Evolutionary conservation across 192 early-diverging fungal species (phyloP).

Genomic region (Coemansia sp.): DNA sequence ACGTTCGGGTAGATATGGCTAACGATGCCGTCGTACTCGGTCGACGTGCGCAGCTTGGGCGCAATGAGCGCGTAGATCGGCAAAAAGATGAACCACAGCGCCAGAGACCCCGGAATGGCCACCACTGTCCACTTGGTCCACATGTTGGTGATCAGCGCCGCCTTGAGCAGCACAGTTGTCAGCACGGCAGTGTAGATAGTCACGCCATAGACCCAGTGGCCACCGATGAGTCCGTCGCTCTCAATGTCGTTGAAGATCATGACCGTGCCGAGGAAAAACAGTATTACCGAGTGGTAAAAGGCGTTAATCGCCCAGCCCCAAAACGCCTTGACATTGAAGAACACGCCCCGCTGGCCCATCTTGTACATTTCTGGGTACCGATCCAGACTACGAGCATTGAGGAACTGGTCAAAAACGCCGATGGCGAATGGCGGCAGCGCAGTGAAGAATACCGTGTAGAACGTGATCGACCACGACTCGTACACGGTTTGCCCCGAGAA

Average conservation of each 20-base stretch:
- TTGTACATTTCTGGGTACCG: constrained; percentile 83
- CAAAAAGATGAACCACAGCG: constrained; percentile 85
- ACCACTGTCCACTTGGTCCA: constrained; percentile 95
- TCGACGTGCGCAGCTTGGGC: constrained; percentile 63
- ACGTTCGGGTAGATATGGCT: constrained; percentile 63
- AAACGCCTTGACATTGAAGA: constrained; percentile 71
- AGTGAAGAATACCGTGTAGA: constrained; percentile 86
- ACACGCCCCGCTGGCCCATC: constrained; percentile 62
- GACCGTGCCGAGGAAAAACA: constrained; percentile 54
- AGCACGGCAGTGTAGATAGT: constrained; percentile 70
- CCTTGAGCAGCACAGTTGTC: constrained; percentile 87
- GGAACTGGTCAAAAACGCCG: constrained; percentile 78
- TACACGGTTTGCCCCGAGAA: constrained; percentile 80
- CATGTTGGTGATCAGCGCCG: constrained; percentile 79
- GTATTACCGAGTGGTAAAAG: constrained; percentile 65
- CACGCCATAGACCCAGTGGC: constrained; percentile 59
- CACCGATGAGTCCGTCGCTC: constrained; percentile 53
- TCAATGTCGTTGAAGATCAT: constrained; percentile 57
- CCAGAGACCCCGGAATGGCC: constrained; percentile 86
- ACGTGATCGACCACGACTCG: constrained; percentile 80
- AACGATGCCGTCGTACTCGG: constrained; percentile 74
- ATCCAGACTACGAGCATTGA: constrained; percentile 66
- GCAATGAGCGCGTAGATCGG: constrained; percentile 79
- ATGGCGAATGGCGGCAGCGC: constrained; percentile 71
- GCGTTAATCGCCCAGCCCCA: constrained; percentile 70